phyloP scores from a whole-genome alignment of 2,329 filamentous ascomycete species.

The Grosmannia serpens region DNA sequence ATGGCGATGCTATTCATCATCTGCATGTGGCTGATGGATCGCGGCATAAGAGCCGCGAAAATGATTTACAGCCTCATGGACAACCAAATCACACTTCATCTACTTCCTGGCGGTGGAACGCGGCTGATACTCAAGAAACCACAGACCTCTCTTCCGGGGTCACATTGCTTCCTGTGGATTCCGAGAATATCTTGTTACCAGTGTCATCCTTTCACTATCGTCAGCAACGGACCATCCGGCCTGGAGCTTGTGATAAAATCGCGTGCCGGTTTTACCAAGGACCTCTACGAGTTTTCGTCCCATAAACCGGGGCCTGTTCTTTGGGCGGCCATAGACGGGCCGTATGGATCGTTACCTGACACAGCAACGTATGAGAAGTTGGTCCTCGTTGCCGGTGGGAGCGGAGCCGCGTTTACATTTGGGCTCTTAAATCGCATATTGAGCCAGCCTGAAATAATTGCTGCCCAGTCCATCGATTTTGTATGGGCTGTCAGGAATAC shows the following conservation, averaged over 20 bases:
- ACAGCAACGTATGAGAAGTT: slow-evolving; percentile 2
- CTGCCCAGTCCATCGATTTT: slow-evolving; percentile 5
- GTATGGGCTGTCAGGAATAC: slow-evolving; percentile 6
- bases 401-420: slow-evolving; percentile 9
- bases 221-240: background rate
- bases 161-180: background rate
- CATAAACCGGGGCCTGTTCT: background rate
- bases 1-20: background rate
- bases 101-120: background rate
- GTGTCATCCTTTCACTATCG: background rate
- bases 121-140: background rate
- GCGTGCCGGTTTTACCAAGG: background rate
- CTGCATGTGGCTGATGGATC: background rate
- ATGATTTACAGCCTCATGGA: background rate
- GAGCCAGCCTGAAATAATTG: background rate
- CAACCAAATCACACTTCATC: background rate
- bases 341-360: slow-evolving; percentile 7
- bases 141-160: background rate
- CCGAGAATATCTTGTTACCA: background rate
- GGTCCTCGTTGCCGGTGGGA: slow-evolving; percentile 8
- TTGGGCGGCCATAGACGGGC: slow-evolving; percentile 8
- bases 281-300: background rate
- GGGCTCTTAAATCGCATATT: slow-evolving; percentile 2
- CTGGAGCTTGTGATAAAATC: background rate
- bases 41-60: background rate